phyloP scores from a whole-genome alignment of 1,284 basidiomycete species.

The Pisolithus thermaeus region DNA sequence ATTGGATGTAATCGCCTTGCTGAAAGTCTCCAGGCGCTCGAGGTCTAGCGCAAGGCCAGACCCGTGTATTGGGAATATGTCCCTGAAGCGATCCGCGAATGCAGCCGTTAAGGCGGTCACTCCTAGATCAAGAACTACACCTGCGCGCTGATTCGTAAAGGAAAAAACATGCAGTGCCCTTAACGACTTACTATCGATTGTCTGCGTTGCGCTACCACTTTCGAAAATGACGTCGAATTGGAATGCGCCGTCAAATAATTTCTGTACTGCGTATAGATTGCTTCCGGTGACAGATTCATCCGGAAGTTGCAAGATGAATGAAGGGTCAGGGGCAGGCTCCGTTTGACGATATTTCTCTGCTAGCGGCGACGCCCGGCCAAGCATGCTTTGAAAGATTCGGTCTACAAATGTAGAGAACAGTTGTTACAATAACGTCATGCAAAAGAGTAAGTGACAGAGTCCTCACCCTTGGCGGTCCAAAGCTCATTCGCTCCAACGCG shows the following conservation, averaged over 20 bases:
- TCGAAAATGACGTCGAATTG: constrained; percentile 86
- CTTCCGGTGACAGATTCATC: constrained; percentile 68
- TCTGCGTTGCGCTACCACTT: constrained; percentile 56
- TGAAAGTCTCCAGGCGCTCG: constrained; percentile 63
- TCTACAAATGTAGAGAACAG: constrained; percentile 38
- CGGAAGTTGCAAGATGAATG: constrained; percentile 69
- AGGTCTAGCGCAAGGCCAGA: constrained; percentile 45
- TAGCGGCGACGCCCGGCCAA: constrained; percentile 51
- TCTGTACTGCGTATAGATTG: constrained; percentile 85
- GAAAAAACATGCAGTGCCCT: constrained; percentile 7
- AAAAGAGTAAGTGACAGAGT: background rate
- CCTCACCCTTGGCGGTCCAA: constrained; percentile 80
- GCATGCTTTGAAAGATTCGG: constrained; percentile 57
- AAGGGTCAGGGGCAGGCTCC: constrained; percentile 63
- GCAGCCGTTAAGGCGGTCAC: constrained; percentile 59
- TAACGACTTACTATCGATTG: constrained; percentile 49
- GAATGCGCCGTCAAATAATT: constrained; percentile 77
- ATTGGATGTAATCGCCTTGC: constrained; percentile 84
- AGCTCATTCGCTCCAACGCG: constrained; percentile 58
- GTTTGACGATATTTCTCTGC: constrained; percentile 52
- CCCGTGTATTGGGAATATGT: constrained; percentile 60
- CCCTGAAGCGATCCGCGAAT: constrained; percentile 65
- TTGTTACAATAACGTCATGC: background rate
- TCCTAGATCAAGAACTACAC: constrained; percentile 56
- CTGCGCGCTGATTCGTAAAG: constrained; percentile 31